Base-by-base conservation (phyloP, 2,329 filamentous ascomycete genomes). In the Penicillium hordei region DNA sequence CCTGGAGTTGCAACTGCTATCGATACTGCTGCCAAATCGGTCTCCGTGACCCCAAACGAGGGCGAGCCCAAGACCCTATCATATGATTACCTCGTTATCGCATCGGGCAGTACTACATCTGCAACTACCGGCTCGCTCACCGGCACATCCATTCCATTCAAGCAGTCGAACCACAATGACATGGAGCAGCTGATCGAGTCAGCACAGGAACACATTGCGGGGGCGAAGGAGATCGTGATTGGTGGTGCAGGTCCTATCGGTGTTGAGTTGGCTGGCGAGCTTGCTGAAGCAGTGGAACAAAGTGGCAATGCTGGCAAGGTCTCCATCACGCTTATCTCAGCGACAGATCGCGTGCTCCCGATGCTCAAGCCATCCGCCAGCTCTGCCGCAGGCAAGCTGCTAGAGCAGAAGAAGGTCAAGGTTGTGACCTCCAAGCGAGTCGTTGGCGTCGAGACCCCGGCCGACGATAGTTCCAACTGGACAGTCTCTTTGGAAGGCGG, bases 51-150 rank as follows among this genome's bases (percentile, higher is more conserved):
- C 48, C 75, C 72, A 19, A 65, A 68, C 67, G 21, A 69, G 66
- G 46, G 67, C 63, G 31, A 60, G 48, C n/a, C 57, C 43, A 48
- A 58, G 46, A 23, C 63, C 5, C 60, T 85, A 12, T 55, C 72
- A 3, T 86, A 82, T 67, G 78, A 84, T 62, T 79, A 81, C n/a
- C 74, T 86, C 3, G 73, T 86, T 48, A 79, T 86, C 57, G 82
- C 83, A 9, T 83, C 82, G 0, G 83, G 83, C 8, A 79, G 79
- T 39, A 76, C 67, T 13, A 81, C 82, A 1, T 69, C 75, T 10
- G 73, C 78, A 27, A 73, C 78, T 0, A 70, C 77, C 4, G 66
- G 65, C 43, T 52, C 60, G 25, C 45, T 57, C 74, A 63, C 54
- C 73, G 68, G 69, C 5, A 60, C 61, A 9, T 58, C 60, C 10